Base-by-base conservation (phyloP, 106 monocot species). In the Alisma plantagoaquatica region DNA sequence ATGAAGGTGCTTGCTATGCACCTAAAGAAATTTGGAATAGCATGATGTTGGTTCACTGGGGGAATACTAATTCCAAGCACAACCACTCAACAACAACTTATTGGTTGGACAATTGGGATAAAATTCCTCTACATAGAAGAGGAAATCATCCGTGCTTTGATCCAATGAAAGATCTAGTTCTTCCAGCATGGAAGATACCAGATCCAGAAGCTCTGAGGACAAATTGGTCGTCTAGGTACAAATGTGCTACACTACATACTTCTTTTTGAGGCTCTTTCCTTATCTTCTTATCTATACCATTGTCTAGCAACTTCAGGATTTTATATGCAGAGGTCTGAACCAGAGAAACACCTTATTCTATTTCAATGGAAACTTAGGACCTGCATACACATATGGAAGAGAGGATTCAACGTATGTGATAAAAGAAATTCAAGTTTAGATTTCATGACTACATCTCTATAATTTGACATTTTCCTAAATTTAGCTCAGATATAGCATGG, bases 1-100 rank as follows among this genome's bases (percentile, higher is more conserved):
- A 98, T 67, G 96, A 98, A 85, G 96, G 96, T 54, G 96, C 89
- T 41, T 98, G 96, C 71, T 90, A 77, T 81, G 96, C 96, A 57
- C 89, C 96, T 19, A 98, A 76, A 59, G 89, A 90, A 63, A 98
- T 98, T 26, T 89, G 96, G 89, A 79, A 84, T 51, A 89, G 96
- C 57, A 98, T 82, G 78, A 98, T 90, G 89, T 63, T 98, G 43
- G 89, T 89, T 42, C 96, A 98, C 46, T 98, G 96, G 96, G 96
- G 96, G 27, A 98, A 98, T 64, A 98, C 89, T 59, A 98, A 98
- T 45, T 62, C 85, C 44, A 98, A 90, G 60, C 82, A 98, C 68
- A 85, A 85, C 16, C 64, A 79, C 27, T 98, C 96, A 49, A 98
- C 89, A 48, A 98, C 96, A 43, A 89, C 90, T 53, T 90, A 98